Conservation (phyloP, 139 green algal genomes). For the Chlamydomonas schloesseri region DNA sequence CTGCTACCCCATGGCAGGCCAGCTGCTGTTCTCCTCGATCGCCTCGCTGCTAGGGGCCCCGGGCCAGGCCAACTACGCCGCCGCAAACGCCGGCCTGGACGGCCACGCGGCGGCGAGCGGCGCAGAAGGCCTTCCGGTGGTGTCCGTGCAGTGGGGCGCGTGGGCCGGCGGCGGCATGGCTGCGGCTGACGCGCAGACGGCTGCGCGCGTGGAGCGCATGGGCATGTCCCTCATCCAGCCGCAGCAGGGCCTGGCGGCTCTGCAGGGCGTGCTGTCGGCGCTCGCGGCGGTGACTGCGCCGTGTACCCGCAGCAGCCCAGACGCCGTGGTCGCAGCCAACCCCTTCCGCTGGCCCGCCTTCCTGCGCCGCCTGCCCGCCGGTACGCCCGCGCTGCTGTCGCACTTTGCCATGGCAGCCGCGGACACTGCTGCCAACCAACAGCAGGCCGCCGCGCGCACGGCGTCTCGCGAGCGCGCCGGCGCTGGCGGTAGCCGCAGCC, state of each 20-base stretch:
- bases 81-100: slow-evolving; percentile 77
- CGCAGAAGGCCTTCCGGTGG: slow-evolving; percentile 46
- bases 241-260: slow-evolving; percentile 64
- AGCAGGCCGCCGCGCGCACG: too few species aligned
- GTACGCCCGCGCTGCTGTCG: slow-evolving; percentile 34
- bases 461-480: too few species aligned
- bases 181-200: slow-evolving; percentile 54
- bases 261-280: slow-evolving; percentile 28
- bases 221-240: slow-evolving; percentile 76
- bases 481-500: background rate
- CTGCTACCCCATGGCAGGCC: slow-evolving; percentile 24
- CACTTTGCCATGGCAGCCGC: background rate
- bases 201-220: slow-evolving; percentile 68
- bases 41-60: slow-evolving; percentile 74
- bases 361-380: slow-evolving; percentile 56
- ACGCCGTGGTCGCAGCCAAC: slow-evolving; percentile 61
- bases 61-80: slow-evolving; percentile 81
- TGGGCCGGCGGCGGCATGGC: slow-evolving; percentile 81
- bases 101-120: slow-evolving; percentile 19
- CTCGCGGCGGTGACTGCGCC: too few species aligned
- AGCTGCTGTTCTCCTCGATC: slow-evolving; percentile 81
- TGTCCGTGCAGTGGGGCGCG: slow-evolving; percentile 81
- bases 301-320: too few species aligned
- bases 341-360: slow-evolving; percentile 79
- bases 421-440: too few species aligned